Base-by-base conservation (phyloP, 441 rosid genomes). In the Viola pubescens region DNA sequence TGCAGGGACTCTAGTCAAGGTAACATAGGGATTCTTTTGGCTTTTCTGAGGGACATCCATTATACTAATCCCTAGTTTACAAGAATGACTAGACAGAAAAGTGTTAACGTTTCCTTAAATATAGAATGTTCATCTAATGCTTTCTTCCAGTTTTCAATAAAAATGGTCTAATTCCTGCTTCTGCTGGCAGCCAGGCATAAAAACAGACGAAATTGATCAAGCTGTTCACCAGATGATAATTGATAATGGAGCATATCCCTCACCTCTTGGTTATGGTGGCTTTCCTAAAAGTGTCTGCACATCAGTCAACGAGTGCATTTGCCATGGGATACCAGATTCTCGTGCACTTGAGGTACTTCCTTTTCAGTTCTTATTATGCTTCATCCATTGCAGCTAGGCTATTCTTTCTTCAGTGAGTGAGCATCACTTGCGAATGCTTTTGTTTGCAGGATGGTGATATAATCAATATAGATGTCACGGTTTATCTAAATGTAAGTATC, bases 231-330 rank as follows among this genome's bases (percentile, higher is more conserved):
- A 82, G 47, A 85, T 89, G 96, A 89, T 87, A 59, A 82, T 91
- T 51, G 91, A 89, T 61, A 89, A 81, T 61, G 96, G 96, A 66
- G 98, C 98, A 2, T 91, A 91, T 78, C 98, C 96, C n/a, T 91
- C 98, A 3, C 98, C 98, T 55, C 95, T 91, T 71, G 95, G 98
- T 14, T 91, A 91, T 73, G 96, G 95, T 50, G 94, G 96, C 54
- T 88, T 91, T 68, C 98, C 98, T 3, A 91, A 88, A 79, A 88
- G 98, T 79, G 98, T 89, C 8, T 91, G 98, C 69, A 91, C 98
- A 9, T 91, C 98, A 26, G 91, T 91, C 60, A 91, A 88, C 62
- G 96, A 91, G 73, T 91, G 98, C 57, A 91, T 91, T 71, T 91
- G 98, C 78, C 96, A 91, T 70, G 98, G 96, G 39, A 91, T 91